Evolutionary conservation across 768 basidiomycete genomes (phyloP).

Genomic region (Hemileccinum rubropunctum): DNA sequence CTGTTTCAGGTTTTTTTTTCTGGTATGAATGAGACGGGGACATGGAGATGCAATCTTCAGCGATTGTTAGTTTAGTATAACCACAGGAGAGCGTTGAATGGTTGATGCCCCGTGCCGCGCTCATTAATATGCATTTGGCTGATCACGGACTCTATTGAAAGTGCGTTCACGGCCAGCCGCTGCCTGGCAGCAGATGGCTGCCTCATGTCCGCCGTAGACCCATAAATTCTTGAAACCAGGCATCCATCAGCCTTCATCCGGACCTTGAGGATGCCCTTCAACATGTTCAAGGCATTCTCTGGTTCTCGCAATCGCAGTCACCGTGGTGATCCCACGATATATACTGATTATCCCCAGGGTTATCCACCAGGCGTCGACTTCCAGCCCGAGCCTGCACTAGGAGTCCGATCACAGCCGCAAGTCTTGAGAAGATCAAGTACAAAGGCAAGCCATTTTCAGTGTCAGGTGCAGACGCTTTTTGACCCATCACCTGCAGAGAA

Average conservation of each 20-base stretch:
- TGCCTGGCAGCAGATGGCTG: slow-evolving; percentile 17
- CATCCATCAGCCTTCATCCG: slow-evolving; percentile 16
- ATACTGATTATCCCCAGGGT: slow-evolving; percentile 26
- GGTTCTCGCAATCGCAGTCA: slow-evolving; percentile 32
- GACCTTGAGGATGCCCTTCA: slow-evolving; percentile 34
- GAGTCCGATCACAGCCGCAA: slow-evolving; percentile 21
- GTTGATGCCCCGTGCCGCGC: slow-evolving; percentile 5
- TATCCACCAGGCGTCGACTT: slow-evolving; percentile 27
- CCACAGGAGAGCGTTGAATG: neutral
- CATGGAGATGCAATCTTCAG: neutral
- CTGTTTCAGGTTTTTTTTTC: neutral
- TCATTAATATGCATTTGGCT: slow-evolving; percentile 1
- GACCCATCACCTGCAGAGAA: slow-evolving; percentile 25
- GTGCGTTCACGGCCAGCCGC: too few relatives aligned
- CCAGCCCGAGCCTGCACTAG: slow-evolving; percentile 16
- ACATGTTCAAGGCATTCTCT: slow-evolving; percentile 36
- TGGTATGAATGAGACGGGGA: neutral
- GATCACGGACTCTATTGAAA: neutral
- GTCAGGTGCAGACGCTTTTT: slow-evolving; percentile 2
- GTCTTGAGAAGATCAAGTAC: slow-evolving; percentile 27
- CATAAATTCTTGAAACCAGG: slow-evolving; percentile 27
- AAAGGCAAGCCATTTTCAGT: slow-evolving; percentile 19
- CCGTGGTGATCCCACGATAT: slow-evolving; percentile 25
- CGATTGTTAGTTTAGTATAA: neutral
- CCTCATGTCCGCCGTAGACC: slow-evolving; percentile 25